These are phyloP conservation scores for Solanum piurae DNA, from an alignment of 257 asterid genomes.

Conservation along the genomic window DNA sequence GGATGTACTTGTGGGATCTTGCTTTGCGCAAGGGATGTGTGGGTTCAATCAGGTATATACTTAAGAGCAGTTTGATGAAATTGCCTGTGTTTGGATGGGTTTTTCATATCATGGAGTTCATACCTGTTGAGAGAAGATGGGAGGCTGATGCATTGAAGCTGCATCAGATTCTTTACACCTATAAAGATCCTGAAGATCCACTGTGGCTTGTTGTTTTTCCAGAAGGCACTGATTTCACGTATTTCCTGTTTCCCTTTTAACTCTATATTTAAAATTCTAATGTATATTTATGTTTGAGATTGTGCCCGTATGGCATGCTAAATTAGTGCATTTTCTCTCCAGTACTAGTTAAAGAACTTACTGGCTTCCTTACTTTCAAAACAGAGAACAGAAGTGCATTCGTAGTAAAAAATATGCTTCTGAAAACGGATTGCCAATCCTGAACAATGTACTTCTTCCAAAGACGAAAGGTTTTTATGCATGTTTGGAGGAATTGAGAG, in stretches of 20 bases:
- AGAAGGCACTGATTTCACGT: conserved; percentile 97
- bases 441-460: conserved; percentile 79
- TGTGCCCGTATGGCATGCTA: not conserved
- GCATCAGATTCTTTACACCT: conserved; percentile 42
- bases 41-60: conserved; percentile 62
- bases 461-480: conserved; percentile 76
- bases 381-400: conserved; percentile 81
- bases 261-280: not conserved
- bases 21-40: conserved; percentile 63
- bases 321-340: not conserved
- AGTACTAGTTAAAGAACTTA: not conserved
- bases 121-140: conserved; percentile 88
- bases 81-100: conserved; percentile 87
- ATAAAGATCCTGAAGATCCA: conserved; percentile 49
- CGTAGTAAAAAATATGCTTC: conserved; percentile 72
- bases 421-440: conserved; percentile 63
- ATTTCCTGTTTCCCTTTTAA: conserved; percentile 9
- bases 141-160: conserved; percentile 56
- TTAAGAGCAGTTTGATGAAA: conserved; percentile 85
- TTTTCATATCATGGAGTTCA: conserved; percentile 76
- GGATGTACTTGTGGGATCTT: conserved; percentile 98
- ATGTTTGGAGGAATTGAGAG: conserved; percentile 54
- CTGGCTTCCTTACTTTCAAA: not conserved
- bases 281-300: not conserved
- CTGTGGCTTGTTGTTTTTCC: conserved; percentile 95